phyloP scores from a whole-genome alignment of 805 yeast genomes.

The Candida koratica region DNA sequence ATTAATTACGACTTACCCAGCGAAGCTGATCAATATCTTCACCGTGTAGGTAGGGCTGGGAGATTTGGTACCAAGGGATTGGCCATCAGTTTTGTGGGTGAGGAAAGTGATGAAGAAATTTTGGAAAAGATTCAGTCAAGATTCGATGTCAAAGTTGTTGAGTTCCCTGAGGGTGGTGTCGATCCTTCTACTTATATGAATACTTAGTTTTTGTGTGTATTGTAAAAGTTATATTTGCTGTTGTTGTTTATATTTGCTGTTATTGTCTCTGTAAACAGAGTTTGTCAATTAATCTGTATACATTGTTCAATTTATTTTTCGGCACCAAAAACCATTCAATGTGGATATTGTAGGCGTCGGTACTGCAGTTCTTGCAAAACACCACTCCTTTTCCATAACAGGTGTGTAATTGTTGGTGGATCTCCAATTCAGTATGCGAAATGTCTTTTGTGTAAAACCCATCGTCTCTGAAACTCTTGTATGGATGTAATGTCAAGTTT shows the following conservation, averaged over 20 bases:
- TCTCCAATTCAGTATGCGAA: constrained; percentile 34
- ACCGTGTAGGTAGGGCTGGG: constrained; percentile 99
- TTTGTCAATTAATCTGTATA: constrained; percentile 32
- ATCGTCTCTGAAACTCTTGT: constrained; percentile 20
- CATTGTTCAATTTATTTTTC: constrained; percentile 29
- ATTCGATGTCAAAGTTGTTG: constrained; percentile 92
- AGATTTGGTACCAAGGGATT: constrained; percentile 99
- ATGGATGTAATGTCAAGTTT: constrained; percentile 3
- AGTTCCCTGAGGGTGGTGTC: constrained; percentile 96
- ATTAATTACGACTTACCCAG: constrained; percentile 94
- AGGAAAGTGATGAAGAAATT: constrained; percentile 84
- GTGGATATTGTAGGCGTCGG: constrained; percentile 34
- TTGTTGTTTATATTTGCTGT: constrained; percentile 4
- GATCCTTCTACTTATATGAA: constrained; percentile 98
- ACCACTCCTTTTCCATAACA: constrained; percentile 47
- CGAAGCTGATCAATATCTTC: constrained; percentile 97
- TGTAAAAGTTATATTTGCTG: constrained; percentile 26
- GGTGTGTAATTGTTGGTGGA: constrained; percentile 37
- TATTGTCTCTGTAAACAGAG: constrained; percentile 4
- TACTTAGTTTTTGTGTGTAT: constrained; percentile 35
- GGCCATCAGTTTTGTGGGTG: constrained; percentile 84
- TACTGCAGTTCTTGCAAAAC: constrained; percentile 44
- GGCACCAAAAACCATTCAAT: constrained; percentile 59
- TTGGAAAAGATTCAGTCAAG: constrained; percentile 92
- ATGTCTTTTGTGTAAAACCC: constrained; percentile 38